Conservation (phyloP, 371 early-diverging fungal genomes). For the Syncephalastrum monosporum region DNA sequence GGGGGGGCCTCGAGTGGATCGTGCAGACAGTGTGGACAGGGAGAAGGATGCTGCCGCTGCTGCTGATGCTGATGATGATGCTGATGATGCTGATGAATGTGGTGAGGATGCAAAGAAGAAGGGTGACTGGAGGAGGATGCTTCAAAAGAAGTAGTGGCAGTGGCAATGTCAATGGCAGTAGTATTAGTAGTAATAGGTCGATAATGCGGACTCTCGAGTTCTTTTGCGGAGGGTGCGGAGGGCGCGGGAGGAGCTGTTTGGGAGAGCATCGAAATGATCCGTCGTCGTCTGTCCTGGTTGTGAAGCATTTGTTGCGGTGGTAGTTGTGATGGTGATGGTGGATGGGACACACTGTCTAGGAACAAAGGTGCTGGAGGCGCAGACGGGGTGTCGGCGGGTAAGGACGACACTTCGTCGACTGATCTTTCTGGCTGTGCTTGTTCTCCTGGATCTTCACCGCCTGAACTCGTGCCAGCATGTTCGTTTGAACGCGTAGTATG, state of each 20-base stretch:
- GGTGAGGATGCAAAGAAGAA: too few relatives aligned
- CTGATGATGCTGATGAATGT: too few relatives aligned
- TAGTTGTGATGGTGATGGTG: too few relatives aligned
- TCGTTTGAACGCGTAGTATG: constrained; percentile 1
- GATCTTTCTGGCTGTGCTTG: constrained; percentile 4
- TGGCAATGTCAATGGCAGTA: not conserved
- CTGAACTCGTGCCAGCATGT: not conserved
- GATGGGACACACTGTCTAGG: too few relatives aligned
- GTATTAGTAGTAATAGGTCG: not conserved
- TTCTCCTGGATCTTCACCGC: constrained; percentile 3
- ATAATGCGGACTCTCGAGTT: constrained; percentile 6
- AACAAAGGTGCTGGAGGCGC: not conserved
- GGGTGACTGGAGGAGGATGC: too few relatives aligned
- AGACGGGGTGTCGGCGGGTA: not conserved
- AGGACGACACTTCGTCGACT: not conserved
- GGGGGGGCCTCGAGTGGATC: too few relatives aligned
- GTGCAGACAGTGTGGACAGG: too few relatives aligned
- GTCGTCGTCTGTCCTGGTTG: not conserved
- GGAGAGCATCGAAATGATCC: constrained; percentile 12
- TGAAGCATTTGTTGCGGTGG: too few relatives aligned
- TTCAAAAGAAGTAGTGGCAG: not conserved
- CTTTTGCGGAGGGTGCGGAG: constrained; percentile 22
- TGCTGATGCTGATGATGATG: too few relatives aligned
- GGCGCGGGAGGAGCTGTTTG: constrained; percentile 12
- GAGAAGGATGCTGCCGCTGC: too few relatives aligned